Conservation (phyloP, 257 asterid genomes). For the Solanum corneliomulleri region DNA sequence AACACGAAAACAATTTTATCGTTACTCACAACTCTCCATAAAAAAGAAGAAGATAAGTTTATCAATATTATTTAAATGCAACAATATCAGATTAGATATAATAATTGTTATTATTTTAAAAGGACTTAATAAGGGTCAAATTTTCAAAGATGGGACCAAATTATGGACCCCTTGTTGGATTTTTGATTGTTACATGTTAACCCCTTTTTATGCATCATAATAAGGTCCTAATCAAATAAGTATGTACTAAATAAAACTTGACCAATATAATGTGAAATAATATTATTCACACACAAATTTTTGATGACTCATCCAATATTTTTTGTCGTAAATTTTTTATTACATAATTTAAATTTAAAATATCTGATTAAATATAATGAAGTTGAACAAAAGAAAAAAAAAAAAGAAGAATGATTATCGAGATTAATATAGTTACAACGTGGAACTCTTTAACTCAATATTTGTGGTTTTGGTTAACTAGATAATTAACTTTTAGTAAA, state of each 20-base stretch:
- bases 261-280: neutral
- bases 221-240: neutral
- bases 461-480: neutral
- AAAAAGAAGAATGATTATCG: neutral
- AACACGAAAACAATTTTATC: neutral
- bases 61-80: neutral
- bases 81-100: neutral
- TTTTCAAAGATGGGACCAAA: neutral
- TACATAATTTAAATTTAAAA: rapidly evolving
- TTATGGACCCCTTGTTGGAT: neutral
- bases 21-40: neutral
- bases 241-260: neutral
- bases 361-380: no score
- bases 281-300: neutral
- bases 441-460: neutral
- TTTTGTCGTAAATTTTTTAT: rapidly evolving
- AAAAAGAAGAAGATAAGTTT: neutral
- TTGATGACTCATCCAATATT: neutral
- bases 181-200: neutral
- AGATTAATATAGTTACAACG: neutral
- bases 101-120: neutral
- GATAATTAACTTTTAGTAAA: neutral
- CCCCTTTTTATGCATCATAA: neutral
- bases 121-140: neutral
- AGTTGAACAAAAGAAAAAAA: neutral